Conservation (phyloP, 2,329 filamentous ascomycete genomes). For the Cercospora sp. region DNA sequence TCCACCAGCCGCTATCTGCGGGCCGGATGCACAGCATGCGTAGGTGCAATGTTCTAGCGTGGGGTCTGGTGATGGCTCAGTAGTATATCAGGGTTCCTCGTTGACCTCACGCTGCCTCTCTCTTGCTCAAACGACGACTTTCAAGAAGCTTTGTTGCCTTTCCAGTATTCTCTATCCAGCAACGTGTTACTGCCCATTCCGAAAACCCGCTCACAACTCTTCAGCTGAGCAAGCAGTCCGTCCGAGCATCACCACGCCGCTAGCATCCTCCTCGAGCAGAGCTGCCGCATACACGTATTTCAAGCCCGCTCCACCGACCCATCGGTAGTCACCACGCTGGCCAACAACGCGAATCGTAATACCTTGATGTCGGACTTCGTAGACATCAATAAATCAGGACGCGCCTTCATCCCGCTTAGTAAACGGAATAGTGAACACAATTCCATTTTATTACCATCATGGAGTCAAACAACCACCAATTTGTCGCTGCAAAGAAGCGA, state of each 20-base stretch:
- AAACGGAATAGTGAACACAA: slow-evolving; percentile 42
- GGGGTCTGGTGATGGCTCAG: slow-evolving; percentile 12
- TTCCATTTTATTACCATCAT: slow-evolving; percentile 46
- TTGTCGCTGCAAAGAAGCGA: slow-evolving; percentile 41
- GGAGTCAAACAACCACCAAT: slow-evolving; percentile 40
- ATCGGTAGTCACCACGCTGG: slow-evolving; percentile 13
- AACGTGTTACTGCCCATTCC: not conserved
- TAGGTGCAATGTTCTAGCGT: slow-evolving; percentile 9
- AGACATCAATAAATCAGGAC: slow-evolving; percentile 48
- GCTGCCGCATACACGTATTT: slow-evolving; percentile 20
- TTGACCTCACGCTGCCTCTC: slow-evolving; percentile 10
- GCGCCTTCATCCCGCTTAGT: slow-evolving; percentile 49
- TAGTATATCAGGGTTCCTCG: slow-evolving; percentile 15
- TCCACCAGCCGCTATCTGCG: slow-evolving; percentile 18
- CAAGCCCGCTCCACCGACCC: slow-evolving; percentile 3
- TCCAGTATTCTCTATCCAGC: not conserved
- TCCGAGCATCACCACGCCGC: not conserved
- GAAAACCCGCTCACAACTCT: not conserved
- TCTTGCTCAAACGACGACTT: not conserved
- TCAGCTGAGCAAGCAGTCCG: not conserved
- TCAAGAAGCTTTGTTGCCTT: slow-evolving; percentile 1
- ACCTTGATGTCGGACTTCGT: slow-evolving; percentile 40
- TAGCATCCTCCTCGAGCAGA: slow-evolving; percentile 4
- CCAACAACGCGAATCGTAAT: slow-evolving; percentile 14
- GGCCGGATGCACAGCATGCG: slow-evolving; percentile 10